A percentile compares a stretch with the other conserved stretches of the same genome.
Conservation (phyloP, 208 protist genomes). For the Vickermania spadyakhi region DNA sequence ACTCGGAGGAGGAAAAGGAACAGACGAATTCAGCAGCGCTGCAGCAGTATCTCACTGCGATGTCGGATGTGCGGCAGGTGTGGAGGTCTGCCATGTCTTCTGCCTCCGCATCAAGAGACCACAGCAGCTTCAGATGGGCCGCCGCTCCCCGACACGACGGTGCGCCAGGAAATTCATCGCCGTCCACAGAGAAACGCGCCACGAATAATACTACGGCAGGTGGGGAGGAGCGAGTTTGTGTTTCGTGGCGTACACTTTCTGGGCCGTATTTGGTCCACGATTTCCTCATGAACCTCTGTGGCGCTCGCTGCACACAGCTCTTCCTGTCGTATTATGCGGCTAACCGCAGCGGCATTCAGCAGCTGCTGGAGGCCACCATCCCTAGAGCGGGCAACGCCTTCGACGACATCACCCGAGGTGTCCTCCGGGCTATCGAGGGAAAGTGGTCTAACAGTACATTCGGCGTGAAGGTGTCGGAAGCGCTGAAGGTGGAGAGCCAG, state of each 20-base stretch:
- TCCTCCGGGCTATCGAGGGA: background rate
- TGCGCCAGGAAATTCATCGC: background rate
- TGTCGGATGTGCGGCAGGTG: conserved; percentile 25
- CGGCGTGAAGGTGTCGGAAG: conserved; percentile 7
- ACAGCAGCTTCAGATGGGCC: conserved; percentile 11
- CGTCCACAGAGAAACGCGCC: background rate
- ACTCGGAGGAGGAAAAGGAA: background rate
- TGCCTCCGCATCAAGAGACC: background rate
- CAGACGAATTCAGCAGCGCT: conserved; percentile 4
- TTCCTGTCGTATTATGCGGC: conserved; percentile 19
- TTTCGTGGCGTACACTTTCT: conserved; percentile 5
- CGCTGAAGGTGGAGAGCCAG: conserved; percentile 20
- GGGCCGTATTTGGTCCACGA: conserved; percentile 22
- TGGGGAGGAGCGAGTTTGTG: background rate
- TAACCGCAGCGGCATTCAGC: conserved; percentile 3
- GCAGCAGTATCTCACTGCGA: conserved; percentile 15
- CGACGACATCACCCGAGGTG: background rate
- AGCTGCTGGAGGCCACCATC: background rate
- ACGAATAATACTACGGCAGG: conserved; percentile 2
- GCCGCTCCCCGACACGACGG: too few relatives aligned
- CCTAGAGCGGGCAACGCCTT: background rate
- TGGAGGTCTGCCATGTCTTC: conserved; percentile 14
- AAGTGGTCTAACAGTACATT: background rate
- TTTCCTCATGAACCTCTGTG: conserved; percentile 22
- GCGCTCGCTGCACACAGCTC: conserved; percentile 14